Conservation (phyloP, 257 asterid genomes). For the Solanum chmielewskii region DNA sequence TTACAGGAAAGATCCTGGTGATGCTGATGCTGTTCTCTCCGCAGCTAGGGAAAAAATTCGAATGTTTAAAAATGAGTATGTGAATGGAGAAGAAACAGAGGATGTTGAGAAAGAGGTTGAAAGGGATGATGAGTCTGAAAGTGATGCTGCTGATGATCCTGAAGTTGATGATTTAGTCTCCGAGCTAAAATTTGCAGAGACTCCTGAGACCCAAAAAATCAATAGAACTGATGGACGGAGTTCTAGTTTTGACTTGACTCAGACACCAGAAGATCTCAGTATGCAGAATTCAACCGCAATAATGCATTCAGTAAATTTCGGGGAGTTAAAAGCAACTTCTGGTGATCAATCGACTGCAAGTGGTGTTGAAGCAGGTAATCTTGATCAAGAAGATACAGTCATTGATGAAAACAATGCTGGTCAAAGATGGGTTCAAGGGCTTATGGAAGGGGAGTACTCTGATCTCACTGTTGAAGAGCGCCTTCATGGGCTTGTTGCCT, state of each 20-base stretch:
- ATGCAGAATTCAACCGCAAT: conserved; percentile 6
- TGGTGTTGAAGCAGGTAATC: conserved; percentile 3
- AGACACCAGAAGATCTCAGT: conserved; percentile 6
- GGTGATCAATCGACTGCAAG: conserved; percentile 9
- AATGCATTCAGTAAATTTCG: conserved; percentile 14
- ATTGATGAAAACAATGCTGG: conserved; percentile 43
- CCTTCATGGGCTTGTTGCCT: conserved; percentile 64
- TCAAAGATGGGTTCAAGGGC: conserved; percentile 82
- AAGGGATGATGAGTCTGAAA: conserved; percentile 63
- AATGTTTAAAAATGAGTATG: conserved; percentile 38
- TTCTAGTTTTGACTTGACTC: conserved; percentile 17
- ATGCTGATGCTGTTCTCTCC: conserved; percentile 51
- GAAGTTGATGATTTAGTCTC: conserved; percentile 47
- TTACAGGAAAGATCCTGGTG: conserved; percentile 66
- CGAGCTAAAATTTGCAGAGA: not conserved
- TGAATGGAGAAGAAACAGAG: conserved; percentile 50
- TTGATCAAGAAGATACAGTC: conserved; percentile 23
- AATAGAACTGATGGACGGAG: not conserved
- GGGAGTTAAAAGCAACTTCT: conserved; percentile 22
- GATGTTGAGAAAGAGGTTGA: conserved; percentile 70
- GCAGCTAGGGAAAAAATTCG: conserved; percentile 64
- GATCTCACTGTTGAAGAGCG: conserved; percentile 78
- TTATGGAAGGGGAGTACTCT: conserved; percentile 72
- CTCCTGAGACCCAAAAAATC: conserved; percentile 16
- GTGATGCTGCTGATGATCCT: conserved; percentile 65